Percentiles rank a stretch among this genome's conserved stretches.
Conservation (phyloP, 441 rosid genomes). For the Gossypium lobatum region DNA sequence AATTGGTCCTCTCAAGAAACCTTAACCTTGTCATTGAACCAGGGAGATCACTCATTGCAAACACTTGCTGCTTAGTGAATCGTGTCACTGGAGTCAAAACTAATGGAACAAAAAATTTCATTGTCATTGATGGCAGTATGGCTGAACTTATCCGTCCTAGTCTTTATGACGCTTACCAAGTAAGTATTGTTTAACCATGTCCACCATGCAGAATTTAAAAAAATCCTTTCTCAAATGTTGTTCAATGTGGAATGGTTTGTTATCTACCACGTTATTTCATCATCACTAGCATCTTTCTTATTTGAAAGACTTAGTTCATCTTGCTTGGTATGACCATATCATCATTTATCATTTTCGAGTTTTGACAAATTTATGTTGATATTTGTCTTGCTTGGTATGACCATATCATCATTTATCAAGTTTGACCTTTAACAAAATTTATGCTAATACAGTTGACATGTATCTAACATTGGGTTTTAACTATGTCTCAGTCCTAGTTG, state of each 20-base stretch:
- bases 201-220: neutral
- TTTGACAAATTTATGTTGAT: neutral
- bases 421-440: neutral
- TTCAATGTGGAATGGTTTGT: neutral
- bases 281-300: neutral
- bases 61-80: constrained; percentile 87
- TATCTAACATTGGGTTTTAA: neutral
- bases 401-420: neutral
- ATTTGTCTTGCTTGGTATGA: neutral
- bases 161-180: constrained; percentile 97
- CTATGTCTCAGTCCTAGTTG: neutral
- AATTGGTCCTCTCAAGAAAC: constrained; percentile 61
- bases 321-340: neutral
- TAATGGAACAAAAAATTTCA: constrained; percentile 84
- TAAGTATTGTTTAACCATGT: constrained; percentile 24
- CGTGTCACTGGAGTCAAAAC: constrained; percentile 93
- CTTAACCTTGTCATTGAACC: constrained; percentile 92
- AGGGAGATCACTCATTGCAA: constrained; percentile 93
- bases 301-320: neutral
- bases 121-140: constrained; percentile 98
- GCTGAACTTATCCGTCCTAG: constrained; percentile 98
- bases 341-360: neutral
- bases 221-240: neutral
- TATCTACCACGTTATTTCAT: neutral
- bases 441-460: neutral